A percentile compares a stretch with the other conserved stretches of the same genome.
Conservation (phyloP, 2,329 filamentous ascomycete genomes). For the Sporothrix phasma region DNA sequence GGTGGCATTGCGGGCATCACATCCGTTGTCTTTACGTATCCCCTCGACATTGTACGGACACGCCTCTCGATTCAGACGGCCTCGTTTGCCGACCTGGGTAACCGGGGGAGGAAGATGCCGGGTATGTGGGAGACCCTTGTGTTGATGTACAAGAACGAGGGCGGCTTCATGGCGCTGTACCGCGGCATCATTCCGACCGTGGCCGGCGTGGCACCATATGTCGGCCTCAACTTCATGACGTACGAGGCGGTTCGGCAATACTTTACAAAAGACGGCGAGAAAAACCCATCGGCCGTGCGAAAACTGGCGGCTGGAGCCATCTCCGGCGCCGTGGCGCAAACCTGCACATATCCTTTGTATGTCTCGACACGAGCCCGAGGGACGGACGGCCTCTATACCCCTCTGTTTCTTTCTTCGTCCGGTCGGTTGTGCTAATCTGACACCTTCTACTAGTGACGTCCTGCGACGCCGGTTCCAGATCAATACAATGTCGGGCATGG, state of each 20-base stretch:
- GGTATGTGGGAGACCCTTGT: constrained; percentile 85
- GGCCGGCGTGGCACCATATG: constrained; percentile 90
- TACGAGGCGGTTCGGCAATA: constrained; percentile 82
- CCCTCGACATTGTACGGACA: constrained; percentile 93
- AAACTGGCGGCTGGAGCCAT: constrained; percentile 86
- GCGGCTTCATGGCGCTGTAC: constrained; percentile 77
- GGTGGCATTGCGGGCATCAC: constrained; percentile 90
- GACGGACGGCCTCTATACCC: not conserved
- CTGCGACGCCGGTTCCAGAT: constrained; percentile 91
- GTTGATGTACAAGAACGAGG: constrained; percentile 84
- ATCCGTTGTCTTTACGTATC: constrained; percentile 90
- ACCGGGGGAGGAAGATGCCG: constrained; percentile 57
- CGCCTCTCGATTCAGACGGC: constrained; percentile 93
- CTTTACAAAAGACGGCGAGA: constrained; percentile 78
- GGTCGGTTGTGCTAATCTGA: no score
- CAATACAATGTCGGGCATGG: constrained; percentile 98
- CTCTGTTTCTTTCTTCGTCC: constrained; percentile 14
- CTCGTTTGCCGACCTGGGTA: constrained; percentile 72
- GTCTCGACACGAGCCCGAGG: constrained; percentile 26
- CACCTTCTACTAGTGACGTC: constrained; percentile 70
- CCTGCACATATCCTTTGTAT: constrained; percentile 96
- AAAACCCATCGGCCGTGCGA: constrained; percentile 66
- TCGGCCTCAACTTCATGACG: constrained; percentile 97
- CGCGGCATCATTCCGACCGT: constrained; percentile 89
- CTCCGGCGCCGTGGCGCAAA: constrained; percentile 93